Percentiles rank a stretch among this genome's conserved stretches.
phyloP scores from a whole-genome alignment of 108 stramenopile genomes.

The Hondaea fermentalgiana region DNA sequence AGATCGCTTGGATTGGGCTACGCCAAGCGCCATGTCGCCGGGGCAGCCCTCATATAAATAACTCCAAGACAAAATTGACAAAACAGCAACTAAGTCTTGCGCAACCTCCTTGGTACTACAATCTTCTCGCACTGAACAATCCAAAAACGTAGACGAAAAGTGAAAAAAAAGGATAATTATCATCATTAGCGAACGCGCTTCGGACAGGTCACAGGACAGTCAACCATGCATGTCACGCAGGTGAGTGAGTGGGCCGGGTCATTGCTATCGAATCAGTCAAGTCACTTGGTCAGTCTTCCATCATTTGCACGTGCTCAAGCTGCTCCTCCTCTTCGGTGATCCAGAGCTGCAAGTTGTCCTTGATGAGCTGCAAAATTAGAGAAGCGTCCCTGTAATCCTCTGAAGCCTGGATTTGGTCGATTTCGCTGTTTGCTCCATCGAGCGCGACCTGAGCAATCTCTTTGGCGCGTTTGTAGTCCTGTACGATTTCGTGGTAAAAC shows the following conservation, averaged over 20 bases:
- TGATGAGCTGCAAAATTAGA: slow-evolving; percentile 96
- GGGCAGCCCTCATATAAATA: no score
- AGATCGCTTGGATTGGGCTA: background rate
- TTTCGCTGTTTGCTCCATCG: slow-evolving; percentile 96
- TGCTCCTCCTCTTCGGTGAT: slow-evolving; percentile 65
- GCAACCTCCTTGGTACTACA: no score
- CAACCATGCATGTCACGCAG: no score
- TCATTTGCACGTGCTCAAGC: background rate
- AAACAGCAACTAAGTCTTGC: no score
- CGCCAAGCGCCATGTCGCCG: background rate
- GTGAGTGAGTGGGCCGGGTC: no score
- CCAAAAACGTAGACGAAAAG: no score
- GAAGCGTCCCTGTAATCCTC: slow-evolving; percentile 99
- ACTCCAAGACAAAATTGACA: no score
- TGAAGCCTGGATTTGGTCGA: slow-evolving; percentile 85
- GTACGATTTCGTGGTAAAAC: slow-evolving; percentile 98
- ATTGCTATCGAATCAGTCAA: no score
- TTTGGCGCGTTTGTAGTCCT: slow-evolving; percentile 80
- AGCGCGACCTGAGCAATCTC: slow-evolving; percentile 95
- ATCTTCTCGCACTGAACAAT: no score
- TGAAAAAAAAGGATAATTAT: no score
- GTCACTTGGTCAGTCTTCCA: background rate
- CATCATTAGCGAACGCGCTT: no score
- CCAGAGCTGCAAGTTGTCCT: slow-evolving; percentile 99
- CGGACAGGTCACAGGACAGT: no score